phyloP scores from a whole-genome alignment of 1,284 basidiomycete species.

The Ganoderma meredithae region DNA sequence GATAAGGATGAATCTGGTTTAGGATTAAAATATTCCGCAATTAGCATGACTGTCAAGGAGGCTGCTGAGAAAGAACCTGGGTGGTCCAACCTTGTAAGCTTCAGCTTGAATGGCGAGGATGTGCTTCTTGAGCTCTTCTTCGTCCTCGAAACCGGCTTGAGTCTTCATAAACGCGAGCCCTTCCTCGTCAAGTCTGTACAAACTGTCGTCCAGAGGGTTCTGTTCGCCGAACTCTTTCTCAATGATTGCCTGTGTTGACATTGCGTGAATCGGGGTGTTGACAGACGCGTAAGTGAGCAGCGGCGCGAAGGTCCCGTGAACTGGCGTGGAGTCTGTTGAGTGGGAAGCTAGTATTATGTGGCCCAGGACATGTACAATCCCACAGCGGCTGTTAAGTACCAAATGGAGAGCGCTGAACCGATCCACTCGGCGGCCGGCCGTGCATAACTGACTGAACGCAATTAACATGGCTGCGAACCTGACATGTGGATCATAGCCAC shows the following conservation, averaged over 20 bases:
- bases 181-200: constrained; percentile 36
- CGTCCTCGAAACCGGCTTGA: constrained; percentile 50
- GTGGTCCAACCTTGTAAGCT: constrained; percentile 49
- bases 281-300: not conserved
- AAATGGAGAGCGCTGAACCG: no score
- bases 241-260: not conserved
- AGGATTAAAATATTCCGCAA: constrained; percentile 30
- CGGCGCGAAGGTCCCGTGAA: not conserved
- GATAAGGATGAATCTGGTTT: constrained; percentile 46
- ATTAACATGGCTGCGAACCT: no score
- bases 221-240: not conserved
- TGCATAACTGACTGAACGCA: no score
- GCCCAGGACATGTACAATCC: no score
- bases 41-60: constrained; percentile 16
- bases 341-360: no score
- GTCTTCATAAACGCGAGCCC: constrained; percentile 48
- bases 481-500: no score
- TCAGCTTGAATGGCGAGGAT: constrained; percentile 51
- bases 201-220: constrained; percentile 26
- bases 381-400: no score
- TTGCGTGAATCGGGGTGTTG: not conserved
- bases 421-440: no score
- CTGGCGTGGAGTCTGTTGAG: not conserved
- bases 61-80: not conserved
- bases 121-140: constrained; percentile 51